These are phyloP conservation scores for Eutrema heterophyllum DNA, from an alignment of 345 rosid species.

Conservation along the genomic window DNA sequence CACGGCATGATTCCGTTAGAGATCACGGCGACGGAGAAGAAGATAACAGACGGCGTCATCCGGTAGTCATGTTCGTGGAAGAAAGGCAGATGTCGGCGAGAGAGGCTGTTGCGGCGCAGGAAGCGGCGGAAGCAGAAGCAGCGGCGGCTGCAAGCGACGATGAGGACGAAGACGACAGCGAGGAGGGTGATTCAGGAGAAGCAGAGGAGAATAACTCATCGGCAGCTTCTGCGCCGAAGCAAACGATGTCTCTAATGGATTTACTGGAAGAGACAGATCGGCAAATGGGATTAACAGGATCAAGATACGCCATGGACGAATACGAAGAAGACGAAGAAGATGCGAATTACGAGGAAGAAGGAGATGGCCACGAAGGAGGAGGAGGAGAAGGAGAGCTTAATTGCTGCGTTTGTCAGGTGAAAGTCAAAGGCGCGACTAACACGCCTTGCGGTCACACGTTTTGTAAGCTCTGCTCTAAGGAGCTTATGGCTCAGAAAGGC, in stretches of 20 bases:
- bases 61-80: conserved; percentile 46
- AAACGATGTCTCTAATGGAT: conserved; percentile 86
- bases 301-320: conserved; percentile 45
- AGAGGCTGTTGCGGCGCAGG: conserved; percentile 76
- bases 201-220: conserved; percentile 21
- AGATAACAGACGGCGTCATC: conserved; percentile 35
- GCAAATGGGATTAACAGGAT: conserved; percentile 59
- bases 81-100: conserved; percentile 74
- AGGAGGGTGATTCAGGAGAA: conserved; percentile 23
- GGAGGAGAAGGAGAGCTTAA: conserved; percentile 43
- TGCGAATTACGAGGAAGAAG: conserved; percentile 30
- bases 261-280: conserved; percentile 77
- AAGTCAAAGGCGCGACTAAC: conserved; percentile 80
- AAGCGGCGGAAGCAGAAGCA: conserved; percentile 56
- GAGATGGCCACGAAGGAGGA: conserved; percentile 1
- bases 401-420: conserved; percentile 85
- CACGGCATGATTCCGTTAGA: conserved; percentile 50
- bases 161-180: conserved; percentile 1
- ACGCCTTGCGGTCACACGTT: conserved; percentile 92
- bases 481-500: conserved; percentile 85
- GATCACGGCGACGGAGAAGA: conserved; percentile 28
- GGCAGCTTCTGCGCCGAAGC: conserved; percentile 26
- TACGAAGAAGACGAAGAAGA: conserved; percentile 40
- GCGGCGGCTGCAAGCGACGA: conserved; percentile 37
- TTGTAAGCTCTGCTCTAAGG: conserved; percentile 90